Conservation (phyloP, 1,284 basidiomycete species). For the Schizophyllum amplum region DNA sequence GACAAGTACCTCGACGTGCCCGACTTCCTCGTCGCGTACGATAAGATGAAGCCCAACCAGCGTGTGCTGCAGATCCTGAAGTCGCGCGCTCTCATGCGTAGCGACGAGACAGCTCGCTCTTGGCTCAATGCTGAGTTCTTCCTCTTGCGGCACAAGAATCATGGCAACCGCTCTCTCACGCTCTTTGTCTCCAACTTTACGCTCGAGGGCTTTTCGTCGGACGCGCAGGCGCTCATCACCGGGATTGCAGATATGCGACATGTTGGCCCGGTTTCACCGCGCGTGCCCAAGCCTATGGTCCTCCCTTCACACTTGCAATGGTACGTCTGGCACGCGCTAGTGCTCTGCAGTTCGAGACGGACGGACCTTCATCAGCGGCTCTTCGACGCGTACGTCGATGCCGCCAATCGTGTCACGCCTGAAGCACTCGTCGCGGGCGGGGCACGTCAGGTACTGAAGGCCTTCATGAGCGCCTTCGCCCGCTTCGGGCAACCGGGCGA, state of each 20-base stretch:
- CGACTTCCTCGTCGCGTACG: background rate
- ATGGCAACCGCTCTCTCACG: background rate
- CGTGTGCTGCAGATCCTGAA: constrained; percentile 5
- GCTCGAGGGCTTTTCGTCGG: background rate
- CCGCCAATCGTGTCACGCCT: no score
- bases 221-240: background rate
- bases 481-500: background rate
- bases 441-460: background rate
- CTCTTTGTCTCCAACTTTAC: background rate
- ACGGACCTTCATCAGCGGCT: background rate
- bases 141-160: background rate
- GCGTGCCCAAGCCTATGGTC: background rate
- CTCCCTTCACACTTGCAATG: background rate
- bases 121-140: constrained; percentile 13
- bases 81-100: constrained; percentile 5
- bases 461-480: background rate
- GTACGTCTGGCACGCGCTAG: background rate
- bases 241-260: background rate
- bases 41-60: background rate
- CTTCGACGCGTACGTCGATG: background rate
- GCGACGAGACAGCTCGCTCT: constrained; percentile 6
- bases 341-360: background rate
- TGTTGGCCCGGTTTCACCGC: background rate
- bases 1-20: background rate
- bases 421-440: background rate